Evolutionary conservation across 2,329 filamentous ascomycete species (phyloP), one percentile per base, ranked within the genome.

Genomic region (Drechslera avenae): DNA sequence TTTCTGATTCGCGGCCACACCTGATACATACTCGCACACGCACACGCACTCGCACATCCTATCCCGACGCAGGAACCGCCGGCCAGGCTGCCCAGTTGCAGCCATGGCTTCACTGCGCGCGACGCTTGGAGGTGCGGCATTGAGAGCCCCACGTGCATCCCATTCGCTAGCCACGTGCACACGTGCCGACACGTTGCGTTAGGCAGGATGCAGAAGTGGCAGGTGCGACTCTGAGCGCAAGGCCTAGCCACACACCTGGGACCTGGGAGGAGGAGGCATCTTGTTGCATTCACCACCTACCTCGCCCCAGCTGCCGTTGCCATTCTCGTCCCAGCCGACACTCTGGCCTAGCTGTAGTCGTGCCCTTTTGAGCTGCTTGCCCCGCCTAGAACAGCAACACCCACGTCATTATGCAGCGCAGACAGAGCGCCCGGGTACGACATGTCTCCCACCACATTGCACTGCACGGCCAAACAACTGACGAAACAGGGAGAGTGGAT

Each of bases 401-500:
- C 51, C 33, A 46, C 47, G 49, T 45, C 59, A 44, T 46, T 3
- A 68, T 73, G 62, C 60, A 65, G 53, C 69, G 71, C 54, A 59
- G 71, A 60, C 68, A 72, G 52, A 73, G 71, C 66, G 69, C 71
- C 60, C 66, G 66, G 61, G 69, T 71, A 60, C 44, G 35, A 18
- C 26, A 12, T 7, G 31, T 40, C 31, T 9, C 13, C 5, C 32
- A 28, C 34, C 39, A 12, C 39, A 14, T n/a, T n/a, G n/a, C n/a
- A n/a, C n/a, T 9, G 17, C 33, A 30, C 21, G 9, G 18, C 31
- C 45, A 31, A 26, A 21, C 36, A 19, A 34, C 39, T 46, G 37
- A 31, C 31, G 35, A 53, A 16, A 17, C 35, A 31, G 68, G 67
- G 66, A 44, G 73, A 75, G 55, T 69, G 66, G 60, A 71, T 85